These are phyloP conservation scores for Cyberlindnera misumaiensis DNA, from an alignment of 805 yeast species.

Conservation along the genomic window DNA sequence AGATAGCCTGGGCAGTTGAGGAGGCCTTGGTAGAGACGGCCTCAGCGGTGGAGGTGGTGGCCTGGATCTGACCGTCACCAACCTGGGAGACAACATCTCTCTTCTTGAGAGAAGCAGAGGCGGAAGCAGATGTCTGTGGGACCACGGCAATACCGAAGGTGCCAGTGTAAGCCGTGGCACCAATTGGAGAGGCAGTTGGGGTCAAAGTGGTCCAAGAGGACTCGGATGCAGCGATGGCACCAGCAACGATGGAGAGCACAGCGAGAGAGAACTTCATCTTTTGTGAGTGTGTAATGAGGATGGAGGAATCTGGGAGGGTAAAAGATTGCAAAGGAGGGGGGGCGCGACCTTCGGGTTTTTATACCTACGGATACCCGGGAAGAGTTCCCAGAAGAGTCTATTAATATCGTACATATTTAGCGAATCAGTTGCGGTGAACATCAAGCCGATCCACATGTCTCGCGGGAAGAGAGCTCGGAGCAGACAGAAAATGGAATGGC, in stretches of 20 bases:
- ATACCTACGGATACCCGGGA: not conserved
- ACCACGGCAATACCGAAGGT: conserved; percentile 66
- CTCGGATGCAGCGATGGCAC: conserved; percentile 57
- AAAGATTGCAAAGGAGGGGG: not conserved
- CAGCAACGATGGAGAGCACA: conserved; percentile 36
- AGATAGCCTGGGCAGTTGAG: conserved; percentile 21
- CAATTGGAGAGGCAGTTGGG: conserved; percentile 46
- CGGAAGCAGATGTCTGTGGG: conserved; percentile 27
- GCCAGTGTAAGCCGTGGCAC: conserved; percentile 51
- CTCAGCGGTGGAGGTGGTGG: conserved; percentile 26
- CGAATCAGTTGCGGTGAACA: no score
- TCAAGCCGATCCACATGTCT: no score
- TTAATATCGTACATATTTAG: not conserved
- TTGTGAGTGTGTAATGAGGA: not conserved
- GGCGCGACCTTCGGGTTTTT: not conserved
- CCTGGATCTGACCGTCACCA: conserved; percentile 58
- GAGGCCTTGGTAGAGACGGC: conserved; percentile 29
- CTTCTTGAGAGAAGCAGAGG: conserved; percentile 27
- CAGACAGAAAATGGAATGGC: no score
- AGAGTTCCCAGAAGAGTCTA: not conserved
- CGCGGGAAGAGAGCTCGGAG: no score
- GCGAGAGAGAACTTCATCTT: conserved; percentile 22
- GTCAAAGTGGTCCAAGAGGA: conserved; percentile 68
- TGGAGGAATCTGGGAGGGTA: not conserved
- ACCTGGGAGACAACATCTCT: conserved; percentile 47